Evolutionary conservation across 768 basidiomycete genomes (phyloP).

Genomic region (Panaeolus papilionaceus): DNA sequence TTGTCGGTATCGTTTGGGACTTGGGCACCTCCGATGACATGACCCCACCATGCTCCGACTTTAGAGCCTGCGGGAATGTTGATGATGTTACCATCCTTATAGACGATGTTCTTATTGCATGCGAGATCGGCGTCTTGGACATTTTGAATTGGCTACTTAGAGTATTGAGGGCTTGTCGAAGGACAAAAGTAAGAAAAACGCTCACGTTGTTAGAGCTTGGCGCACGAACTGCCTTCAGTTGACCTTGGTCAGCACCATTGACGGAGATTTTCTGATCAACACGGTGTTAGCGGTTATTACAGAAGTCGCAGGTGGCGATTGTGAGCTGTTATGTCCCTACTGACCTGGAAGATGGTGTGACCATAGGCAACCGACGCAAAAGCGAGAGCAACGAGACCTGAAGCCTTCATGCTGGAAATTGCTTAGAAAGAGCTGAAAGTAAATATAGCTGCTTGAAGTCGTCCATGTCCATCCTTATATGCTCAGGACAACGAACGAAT

Average conservation of each 20-base stretch:
- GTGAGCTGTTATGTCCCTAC: not conserved
- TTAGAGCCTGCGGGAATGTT: conserved; percentile 13
- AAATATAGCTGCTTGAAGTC: not conserved
- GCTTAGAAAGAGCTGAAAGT: too few relatives aligned
- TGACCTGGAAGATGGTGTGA: conserved; percentile 9
- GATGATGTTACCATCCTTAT: conserved; percentile 12
- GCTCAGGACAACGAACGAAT: not conserved
- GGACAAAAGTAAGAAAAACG: not conserved
- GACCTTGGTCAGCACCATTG: conserved; percentile 10
- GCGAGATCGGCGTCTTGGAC: conserved; percentile 20
- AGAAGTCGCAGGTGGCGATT: not conserved
- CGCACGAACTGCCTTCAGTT: conserved; percentile 9
- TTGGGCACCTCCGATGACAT: conserved; percentile 25
- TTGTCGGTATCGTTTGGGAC: conserved; percentile 23
- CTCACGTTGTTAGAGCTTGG: conserved; percentile 12
- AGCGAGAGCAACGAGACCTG: not conserved
- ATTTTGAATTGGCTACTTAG: conserved; percentile 18
- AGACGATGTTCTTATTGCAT: conserved; percentile 5
- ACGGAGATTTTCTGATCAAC: conserved; percentile 10
- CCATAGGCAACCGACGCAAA: conserved; percentile 5
- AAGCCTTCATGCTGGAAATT: not conserved
- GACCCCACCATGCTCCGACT: conserved; percentile 26
- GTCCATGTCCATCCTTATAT: not conserved
- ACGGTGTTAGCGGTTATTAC: not conserved
- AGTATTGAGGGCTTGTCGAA: not conserved